Evolutionary conservation across 176 grass and related monocot genomes (phyloP).

Genomic region (Pontederia crassipes): DNA sequence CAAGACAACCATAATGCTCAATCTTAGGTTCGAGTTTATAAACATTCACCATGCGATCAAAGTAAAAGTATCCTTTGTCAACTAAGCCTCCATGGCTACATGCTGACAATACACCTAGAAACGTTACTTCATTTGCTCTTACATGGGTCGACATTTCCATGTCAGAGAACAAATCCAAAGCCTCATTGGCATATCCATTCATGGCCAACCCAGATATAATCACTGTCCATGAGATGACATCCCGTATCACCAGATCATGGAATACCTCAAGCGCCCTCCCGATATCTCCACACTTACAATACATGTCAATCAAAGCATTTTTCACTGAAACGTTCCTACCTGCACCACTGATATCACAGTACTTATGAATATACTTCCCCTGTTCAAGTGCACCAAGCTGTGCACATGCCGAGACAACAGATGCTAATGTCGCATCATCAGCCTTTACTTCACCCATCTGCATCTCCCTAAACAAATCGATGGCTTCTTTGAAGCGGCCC

Average conservation of each 20-base stretch:
- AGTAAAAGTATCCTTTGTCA: slow-evolving; percentile 33
- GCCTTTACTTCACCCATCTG: slow-evolving; percentile 33
- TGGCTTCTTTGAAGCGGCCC: slow-evolving; percentile 26
- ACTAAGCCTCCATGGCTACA: slow-evolving; percentile 47
- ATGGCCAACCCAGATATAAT: slow-evolving; percentile 53
- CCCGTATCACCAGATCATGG: slow-evolving; percentile 8
- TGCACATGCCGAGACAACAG: background rate
- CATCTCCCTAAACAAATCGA: slow-evolving; percentile 53
- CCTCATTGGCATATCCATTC: slow-evolving; percentile 34
- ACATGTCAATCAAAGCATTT: slow-evolving; percentile 61
- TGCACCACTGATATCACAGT: slow-evolving; percentile 28
- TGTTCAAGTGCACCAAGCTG: slow-evolving; percentile 54
- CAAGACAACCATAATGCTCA: slow-evolving; percentile 66
- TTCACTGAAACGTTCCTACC: slow-evolving; percentile 39
- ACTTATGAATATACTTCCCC: slow-evolving; percentile 55
- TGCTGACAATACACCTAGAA: slow-evolving; percentile 45
- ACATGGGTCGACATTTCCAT: slow-evolving; percentile 19
- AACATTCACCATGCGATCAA: slow-evolving; percentile 31
- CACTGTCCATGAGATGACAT: slow-evolving; percentile 59
- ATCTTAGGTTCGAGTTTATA: slow-evolving; percentile 35
- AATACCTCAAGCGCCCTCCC: slow-evolving; percentile 43
- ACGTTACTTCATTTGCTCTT: slow-evolving; percentile 47
- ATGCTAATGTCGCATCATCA: too few species aligned
- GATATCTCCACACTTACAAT: slow-evolving; percentile 52
- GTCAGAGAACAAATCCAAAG: slow-evolving; percentile 29